Evolutionary conservation across 2,329 filamentous ascomycete genomes (phyloP), one percentile per base, ranked within the genome.

Genomic region (Aureobasidium sp.): DNA sequence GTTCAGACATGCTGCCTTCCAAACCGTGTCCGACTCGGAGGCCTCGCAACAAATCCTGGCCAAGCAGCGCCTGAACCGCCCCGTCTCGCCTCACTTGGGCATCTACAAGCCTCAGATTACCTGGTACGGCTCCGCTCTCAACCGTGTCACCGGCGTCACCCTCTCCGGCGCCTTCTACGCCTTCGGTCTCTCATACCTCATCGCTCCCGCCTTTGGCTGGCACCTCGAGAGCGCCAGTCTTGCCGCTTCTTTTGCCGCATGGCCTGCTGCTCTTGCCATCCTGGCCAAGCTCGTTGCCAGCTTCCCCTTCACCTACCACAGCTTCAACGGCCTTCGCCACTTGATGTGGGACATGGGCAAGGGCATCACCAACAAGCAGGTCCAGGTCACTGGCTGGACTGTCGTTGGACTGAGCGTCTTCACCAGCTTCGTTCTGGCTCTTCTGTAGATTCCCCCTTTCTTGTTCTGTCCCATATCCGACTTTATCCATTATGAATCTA

Each of bases 21-120:
- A 84, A 69, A 82, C 82, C 47, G 59, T 88, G 70, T 79, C 82
- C 64, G 74, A 77, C 59, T 68, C 75, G 59, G 79, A 87, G 65
- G 70, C 70, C 59, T 83, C 77, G 66, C 70, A 83, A 67, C 73
- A 82, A 68, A 84, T 96, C 77, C 90, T 97, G 73, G 87, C 84
- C 70, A 80, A 85, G 72, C 92, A 97, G 81, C 92, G 92, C 70
- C 82, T 87, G 62, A 77, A 82, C 71, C 92, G 92, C 58, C 92
- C 92, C 73, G 82, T 96, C 70, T 83, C 90, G 49, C 92, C 92
- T 61, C 91, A 97, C 74, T 84, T 97, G 66, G 75, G 78, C 71
- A 92, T 95, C 83, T 97, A 97, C 86, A 83, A 85, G 75, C 84
- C 88, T 64, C 86, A 90, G 76, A 89, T 97, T 78, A 94, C 90